A percentile compares a stretch with the other conserved stretches of the same genome.
Conservation (phyloP, 2,329 filamentous ascomycete species). For the Diplodia sapinea region DNA sequence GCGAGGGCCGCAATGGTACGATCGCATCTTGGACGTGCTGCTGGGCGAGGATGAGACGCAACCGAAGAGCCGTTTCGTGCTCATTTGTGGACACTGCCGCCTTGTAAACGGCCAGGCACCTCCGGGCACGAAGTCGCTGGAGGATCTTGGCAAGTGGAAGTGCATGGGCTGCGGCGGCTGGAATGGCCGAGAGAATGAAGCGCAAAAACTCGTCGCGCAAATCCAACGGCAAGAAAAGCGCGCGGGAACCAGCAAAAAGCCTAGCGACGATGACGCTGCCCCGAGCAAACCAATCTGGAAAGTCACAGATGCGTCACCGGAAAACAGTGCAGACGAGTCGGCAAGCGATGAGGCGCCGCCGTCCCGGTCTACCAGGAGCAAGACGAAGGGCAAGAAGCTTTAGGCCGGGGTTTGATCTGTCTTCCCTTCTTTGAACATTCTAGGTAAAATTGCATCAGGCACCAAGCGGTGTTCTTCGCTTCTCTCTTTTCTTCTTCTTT, state of each 20-base stretch:
- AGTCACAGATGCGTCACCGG: conserved; percentile 21
- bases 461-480: not conserved
- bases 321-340: conserved; percentile 33
- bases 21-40: conserved; percentile 87
- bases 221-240: conserved; percentile 15
- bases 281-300: conserved; percentile 20
- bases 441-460: not conserved
- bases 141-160: conserved; percentile 85
- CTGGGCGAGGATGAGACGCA: conserved; percentile 94
- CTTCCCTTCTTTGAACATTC: not conserved
- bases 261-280: not conserved
- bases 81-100: conserved; percentile 82
- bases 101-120: conserved; percentile 96
- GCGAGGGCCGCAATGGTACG: conserved; percentile 80
- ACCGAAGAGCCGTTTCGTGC: conserved; percentile 84
- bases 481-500: conserved; percentile 1
- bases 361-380: conserved; percentile 50
- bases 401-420: not conserved
- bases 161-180: conserved; percentile 82
- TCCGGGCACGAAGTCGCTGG: conserved; percentile 76
- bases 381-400: conserved; percentile 48
- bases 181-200: conserved; percentile 84
- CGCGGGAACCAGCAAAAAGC: not conserved
- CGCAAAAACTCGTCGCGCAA: conserved; percentile 66
- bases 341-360: conserved; percentile 40